phyloP scores from a whole-genome alignment of 257 asterid species.

The Penstemon eatonii region DNA sequence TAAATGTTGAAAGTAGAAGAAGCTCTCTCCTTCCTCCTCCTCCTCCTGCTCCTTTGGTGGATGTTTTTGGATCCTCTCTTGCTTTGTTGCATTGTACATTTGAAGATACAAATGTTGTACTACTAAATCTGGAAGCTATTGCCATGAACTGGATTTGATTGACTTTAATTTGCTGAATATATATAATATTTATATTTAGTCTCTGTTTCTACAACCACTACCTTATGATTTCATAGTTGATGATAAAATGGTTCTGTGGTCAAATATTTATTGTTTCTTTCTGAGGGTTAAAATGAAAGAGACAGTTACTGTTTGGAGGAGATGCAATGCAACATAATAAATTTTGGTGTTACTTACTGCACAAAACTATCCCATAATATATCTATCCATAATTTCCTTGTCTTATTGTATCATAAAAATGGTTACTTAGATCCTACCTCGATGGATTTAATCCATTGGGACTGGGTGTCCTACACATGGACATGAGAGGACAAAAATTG shows the following conservation, averaged over 20 bases:
- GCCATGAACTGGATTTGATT: constrained; percentile 34
- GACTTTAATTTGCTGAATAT: background rate
- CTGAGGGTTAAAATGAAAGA: background rate
- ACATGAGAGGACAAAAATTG: no score
- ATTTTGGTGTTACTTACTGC: no score
- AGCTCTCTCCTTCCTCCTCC: constrained; percentile 56
- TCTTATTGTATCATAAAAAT: no score
- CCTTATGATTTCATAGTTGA: background rate
- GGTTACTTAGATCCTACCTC: no score
- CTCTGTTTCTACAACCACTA: background rate
- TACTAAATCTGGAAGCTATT: constrained; percentile 32
- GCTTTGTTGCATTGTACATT: constrained; percentile 30
- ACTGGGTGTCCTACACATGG: no score
- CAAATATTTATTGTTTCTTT: background rate
- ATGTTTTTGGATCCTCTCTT: constrained; percentile 24
- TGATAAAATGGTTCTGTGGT: constrained; percentile 14
- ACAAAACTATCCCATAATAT: no score
- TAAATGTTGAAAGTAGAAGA: constrained; percentile 44
- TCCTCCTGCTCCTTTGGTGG: constrained; percentile 50
- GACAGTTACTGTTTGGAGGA: no score
- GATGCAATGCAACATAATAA: no score
- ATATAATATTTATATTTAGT: background rate
- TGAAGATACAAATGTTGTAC: constrained; percentile 22
- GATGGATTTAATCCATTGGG: no score
- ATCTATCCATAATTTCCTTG: no score